phyloP scores from a whole-genome alignment of 805 yeast genomes.

The Starmerella kuoi region DNA sequence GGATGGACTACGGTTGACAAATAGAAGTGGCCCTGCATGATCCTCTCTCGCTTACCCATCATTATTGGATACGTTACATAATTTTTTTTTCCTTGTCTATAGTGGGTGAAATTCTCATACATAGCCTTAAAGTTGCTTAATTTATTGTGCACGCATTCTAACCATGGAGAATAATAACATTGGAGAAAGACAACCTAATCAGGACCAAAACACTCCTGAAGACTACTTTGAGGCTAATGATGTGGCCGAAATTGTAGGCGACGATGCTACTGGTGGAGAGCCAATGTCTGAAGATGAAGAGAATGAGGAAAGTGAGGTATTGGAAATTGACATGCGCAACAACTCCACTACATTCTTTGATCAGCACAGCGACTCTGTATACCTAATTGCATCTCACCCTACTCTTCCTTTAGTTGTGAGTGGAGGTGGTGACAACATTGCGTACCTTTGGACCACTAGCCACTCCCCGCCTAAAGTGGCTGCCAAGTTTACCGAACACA shows the following conservation, averaged over 20 bases:
- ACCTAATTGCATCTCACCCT: slow-evolving; percentile 74
- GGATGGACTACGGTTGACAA: too few species aligned
- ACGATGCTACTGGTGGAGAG: slow-evolving; percentile 25
- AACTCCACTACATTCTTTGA: slow-evolving; percentile 87
- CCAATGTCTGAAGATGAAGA: slow-evolving; percentile 24
- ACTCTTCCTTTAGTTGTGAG: slow-evolving; percentile 68
- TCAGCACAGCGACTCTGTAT: slow-evolving; percentile 76
- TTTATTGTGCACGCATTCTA: too few species aligned
- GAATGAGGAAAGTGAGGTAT: slow-evolving; percentile 37
- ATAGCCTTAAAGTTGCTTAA: too few species aligned
- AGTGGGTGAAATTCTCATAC: too few species aligned
- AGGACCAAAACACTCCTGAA: slow-evolving; percentile 1
- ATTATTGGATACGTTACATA: neutral
- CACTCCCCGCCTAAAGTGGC: slow-evolving; percentile 72
- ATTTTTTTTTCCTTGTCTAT: neutral
- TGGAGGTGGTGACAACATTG: slow-evolving; percentile 91
- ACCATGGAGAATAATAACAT: too few species aligned
- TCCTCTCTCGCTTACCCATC: neutral
- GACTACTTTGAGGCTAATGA: slow-evolving; percentile 22
- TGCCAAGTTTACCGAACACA: slow-evolving; percentile 64
- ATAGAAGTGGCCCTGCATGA: neutral
- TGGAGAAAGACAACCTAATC: neutral
- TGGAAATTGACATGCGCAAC: slow-evolving; percentile 78
- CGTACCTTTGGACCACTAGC: slow-evolving; percentile 75
- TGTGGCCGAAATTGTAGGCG: slow-evolving; percentile 27